A percentile compares a stretch with the other conserved stretches of the same genome.
phyloP scores from a whole-genome alignment of 1,284 basidiomycete genomes.

The Pseudozyma flocculosa region DNA sequence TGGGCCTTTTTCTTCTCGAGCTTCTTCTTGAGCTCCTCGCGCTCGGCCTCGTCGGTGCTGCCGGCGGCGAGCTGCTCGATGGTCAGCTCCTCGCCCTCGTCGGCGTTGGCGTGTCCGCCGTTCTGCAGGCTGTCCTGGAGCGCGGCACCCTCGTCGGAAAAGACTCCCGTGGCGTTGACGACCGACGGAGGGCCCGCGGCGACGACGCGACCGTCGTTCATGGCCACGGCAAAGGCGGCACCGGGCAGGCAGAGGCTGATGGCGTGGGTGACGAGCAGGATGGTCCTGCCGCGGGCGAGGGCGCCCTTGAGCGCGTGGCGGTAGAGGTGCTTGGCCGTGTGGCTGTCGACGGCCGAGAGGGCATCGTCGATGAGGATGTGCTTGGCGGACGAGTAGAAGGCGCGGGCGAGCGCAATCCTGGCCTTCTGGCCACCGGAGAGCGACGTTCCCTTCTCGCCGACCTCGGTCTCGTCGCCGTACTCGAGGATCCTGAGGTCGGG shows the following conservation, averaged over 20 bases:
- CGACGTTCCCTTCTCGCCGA: slow-evolving; percentile 73
- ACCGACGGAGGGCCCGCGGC: slow-evolving; percentile 68
- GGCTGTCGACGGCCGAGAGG: slow-evolving; percentile 83
- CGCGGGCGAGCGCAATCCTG: slow-evolving; percentile 71
- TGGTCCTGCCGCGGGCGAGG: slow-evolving; percentile 68
- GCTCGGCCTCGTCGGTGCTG: slow-evolving; percentile 33
- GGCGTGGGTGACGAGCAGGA: slow-evolving; percentile 84
- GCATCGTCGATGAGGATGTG: slow-evolving; percentile 87
- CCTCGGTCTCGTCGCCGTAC: slow-evolving; percentile 89
- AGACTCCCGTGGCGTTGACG: slow-evolving; percentile 35
- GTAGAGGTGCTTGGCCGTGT: slow-evolving; percentile 75
- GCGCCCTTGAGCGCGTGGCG: slow-evolving; percentile 69
- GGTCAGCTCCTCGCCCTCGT: slow-evolving; percentile 28
- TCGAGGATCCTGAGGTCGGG: slow-evolving; percentile 86
- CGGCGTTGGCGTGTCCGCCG: slow-evolving; percentile 7
- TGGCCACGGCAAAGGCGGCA: slow-evolving; percentile 69
- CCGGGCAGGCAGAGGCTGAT: slow-evolving; percentile 73
- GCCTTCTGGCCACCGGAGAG: slow-evolving; percentile 91
- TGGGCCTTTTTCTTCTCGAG: slow-evolving; percentile 43
- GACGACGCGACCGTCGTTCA: slow-evolving; percentile 73
- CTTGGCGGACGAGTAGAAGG: slow-evolving; percentile 87
- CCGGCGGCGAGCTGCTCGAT: slow-evolving; percentile 50
- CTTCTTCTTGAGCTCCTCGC: slow-evolving; percentile 41
- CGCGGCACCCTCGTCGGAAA: slow-evolving; percentile 35
- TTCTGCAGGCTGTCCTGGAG: slow-evolving; percentile 24